phyloP scores from a whole-genome alignment of 495 filamentous ascomycete genomes.

The Aspergillus sclerotiicarbonarius region DNA sequence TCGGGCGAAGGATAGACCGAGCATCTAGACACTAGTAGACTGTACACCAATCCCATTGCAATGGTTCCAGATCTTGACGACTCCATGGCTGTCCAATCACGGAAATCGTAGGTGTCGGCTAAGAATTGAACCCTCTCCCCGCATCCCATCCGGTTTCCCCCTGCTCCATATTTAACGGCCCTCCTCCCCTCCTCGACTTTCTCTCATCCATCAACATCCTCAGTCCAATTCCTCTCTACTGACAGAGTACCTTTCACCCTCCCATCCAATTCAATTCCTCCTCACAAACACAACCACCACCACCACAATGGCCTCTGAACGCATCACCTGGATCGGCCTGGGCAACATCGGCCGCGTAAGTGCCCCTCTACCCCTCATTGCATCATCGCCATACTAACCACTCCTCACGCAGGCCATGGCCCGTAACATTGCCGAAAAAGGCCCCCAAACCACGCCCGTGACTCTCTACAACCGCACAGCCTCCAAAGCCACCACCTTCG shows the following conservation, averaged over 20 bases:
- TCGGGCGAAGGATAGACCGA: too few species aligned
- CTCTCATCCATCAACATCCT: too few species aligned
- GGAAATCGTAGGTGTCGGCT: too few species aligned
- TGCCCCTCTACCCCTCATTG: conserved; percentile 10
- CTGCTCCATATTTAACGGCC: background rate
- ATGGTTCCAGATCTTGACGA: too few species aligned
- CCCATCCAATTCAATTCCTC: too few species aligned
- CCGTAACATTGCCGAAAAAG: conserved; percentile 79
- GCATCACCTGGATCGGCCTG: conserved; percentile 74
- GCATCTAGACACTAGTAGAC: too few species aligned
- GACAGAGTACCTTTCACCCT: too few species aligned
- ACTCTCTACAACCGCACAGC: conserved; percentile 78
- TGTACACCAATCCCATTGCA: too few species aligned
- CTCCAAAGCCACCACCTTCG: conserved; percentile 56
- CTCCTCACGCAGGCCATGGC: conserved; percentile 66
- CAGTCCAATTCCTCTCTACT: too few species aligned
- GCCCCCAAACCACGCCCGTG: conserved; percentile 63
- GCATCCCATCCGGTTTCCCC: too few species aligned
- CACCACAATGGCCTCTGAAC: conserved; percentile 22
- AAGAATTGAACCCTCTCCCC: too few species aligned
- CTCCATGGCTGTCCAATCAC: too few species aligned
- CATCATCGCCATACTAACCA: conserved; percentile 7
- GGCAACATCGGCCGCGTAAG: conserved; percentile 89
- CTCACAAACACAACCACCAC: background rate
- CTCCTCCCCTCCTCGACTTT: background rate